A percentile compares a stretch with the other conserved stretches of the same genome.
Conservation (phyloP, 176 grass and related monocot genomes). For the Secale cereale region DNA sequence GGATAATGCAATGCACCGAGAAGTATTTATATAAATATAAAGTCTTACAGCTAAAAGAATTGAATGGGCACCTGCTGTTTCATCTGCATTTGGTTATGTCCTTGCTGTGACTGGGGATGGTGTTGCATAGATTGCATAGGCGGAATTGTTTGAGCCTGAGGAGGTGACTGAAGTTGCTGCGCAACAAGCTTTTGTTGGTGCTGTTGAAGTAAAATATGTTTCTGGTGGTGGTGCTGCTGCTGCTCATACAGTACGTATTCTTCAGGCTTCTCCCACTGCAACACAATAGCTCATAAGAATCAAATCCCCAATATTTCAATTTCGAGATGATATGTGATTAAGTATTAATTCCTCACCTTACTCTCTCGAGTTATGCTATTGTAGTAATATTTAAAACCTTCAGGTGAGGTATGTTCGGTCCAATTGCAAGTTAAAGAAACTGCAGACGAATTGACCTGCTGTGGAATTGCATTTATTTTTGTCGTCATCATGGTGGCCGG, state of each 20-base stretch:
- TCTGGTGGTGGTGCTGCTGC: conserved; percentile 74
- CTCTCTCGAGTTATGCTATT: conserved; percentile 84
- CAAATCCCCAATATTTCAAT: neutral
- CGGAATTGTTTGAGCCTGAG: conserved; percentile 57
- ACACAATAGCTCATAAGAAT: conserved; percentile 13
- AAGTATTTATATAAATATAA: neutral
- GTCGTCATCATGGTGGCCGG: conserved; percentile 44
- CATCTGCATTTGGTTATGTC: conserved; percentile 71
- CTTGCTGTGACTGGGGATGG: conserved; percentile 64
- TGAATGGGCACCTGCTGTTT: conserved; percentile 61
- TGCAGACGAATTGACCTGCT: conserved; percentile 51
- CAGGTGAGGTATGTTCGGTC: conserved; percentile 92
- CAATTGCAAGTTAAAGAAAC: conserved; percentile 87
- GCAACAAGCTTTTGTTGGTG: conserved; percentile 83
- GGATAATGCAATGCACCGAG: neutral
- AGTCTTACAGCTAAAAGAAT: conserved; percentile 33
- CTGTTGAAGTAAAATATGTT: conserved; percentile 89
- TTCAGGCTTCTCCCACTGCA: conserved; percentile 98
- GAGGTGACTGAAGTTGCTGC: conserved; percentile 75
- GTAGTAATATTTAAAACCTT: conserved; percentile 99
- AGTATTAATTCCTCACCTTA: conserved; percentile 59
- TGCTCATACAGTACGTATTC: conserved; percentile 88
- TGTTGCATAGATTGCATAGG: conserved; percentile 59
- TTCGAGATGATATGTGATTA: neutral
- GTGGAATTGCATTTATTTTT: conserved; percentile 45